A percentile compares a stretch with the other conserved stretches of the same genome.
These are phyloP conservation scores for Hypoxylon perforatum DNA, from an alignment of 495 filamentous ascomycete species.

Conservation along the genomic window DNA sequence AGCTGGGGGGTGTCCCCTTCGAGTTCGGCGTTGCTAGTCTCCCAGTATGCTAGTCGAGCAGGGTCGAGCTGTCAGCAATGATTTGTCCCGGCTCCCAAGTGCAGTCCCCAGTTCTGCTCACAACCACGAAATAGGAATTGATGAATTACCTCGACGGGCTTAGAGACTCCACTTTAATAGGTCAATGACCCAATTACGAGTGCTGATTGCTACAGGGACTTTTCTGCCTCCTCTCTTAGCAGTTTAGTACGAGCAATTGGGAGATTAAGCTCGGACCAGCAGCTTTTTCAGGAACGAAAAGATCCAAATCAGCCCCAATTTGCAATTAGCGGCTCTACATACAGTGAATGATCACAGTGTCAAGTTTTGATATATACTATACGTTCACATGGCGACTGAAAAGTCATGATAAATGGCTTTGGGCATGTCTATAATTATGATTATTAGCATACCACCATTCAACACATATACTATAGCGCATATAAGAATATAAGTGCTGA, in stretches of 20 bases:
- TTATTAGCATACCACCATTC: no score
- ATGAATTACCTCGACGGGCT: conserved; percentile 34
- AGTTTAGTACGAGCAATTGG: not conserved
- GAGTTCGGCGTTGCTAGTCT: conserved; percentile 26
- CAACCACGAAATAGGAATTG: conserved; percentile 42
- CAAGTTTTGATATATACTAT: no score
- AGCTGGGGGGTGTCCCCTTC: conserved; percentile 36
- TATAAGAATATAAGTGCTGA: no score
- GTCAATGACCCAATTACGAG: conserved; percentile 22
- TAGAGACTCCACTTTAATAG: conserved; percentile 17
- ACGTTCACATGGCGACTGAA: no score
- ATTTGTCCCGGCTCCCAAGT: conserved; percentile 17
- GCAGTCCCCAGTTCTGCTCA: no score
- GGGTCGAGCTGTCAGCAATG: conserved; percentile 37
- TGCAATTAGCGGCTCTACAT: not conserved
- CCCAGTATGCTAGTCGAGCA: no score
- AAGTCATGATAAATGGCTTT: no score
- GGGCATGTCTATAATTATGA: no score
- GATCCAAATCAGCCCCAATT: no score
- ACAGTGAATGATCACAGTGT: not conserved
- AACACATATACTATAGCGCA: no score
- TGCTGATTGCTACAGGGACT: conserved; percentile 2
- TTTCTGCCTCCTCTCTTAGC: conserved; percentile 10
- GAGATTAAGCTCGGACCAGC: conserved; percentile 25
- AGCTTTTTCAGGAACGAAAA: conserved; percentile 12